Evolutionary conservation across 176 grass and related monocot species (phyloP).

Genomic region (Juncus inflexus): DNA sequence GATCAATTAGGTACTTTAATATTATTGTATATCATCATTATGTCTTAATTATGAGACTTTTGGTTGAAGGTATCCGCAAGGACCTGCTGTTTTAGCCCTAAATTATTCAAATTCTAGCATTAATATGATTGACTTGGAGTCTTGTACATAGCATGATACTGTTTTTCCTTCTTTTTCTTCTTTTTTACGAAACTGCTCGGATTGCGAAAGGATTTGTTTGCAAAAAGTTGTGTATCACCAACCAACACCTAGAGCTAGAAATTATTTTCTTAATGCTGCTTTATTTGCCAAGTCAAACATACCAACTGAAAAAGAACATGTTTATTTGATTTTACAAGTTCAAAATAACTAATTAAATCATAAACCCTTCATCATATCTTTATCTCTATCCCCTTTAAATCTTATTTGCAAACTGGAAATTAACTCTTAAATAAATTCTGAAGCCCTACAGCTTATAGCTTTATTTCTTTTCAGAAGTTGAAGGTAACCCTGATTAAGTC

Average conservation of each 20-base stretch:
- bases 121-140: slow-evolving; percentile 32
- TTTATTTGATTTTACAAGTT: slow-evolving; percentile 21
- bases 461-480: too few species aligned
- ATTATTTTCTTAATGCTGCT: slow-evolving; percentile 29
- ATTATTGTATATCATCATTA: not conserved
- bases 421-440: too few species aligned
- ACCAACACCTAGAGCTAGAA: slow-evolving; percentile 43
- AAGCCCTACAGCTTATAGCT: too few species aligned
- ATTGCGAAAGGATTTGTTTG: slow-evolving; percentile 30
- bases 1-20: too few species aligned
- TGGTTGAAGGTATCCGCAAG: slow-evolving; percentile 9
- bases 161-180: slow-evolving; percentile 23
- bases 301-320: slow-evolving; percentile 35
- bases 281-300: slow-evolving; percentile 52
- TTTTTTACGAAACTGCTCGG: not conserved
- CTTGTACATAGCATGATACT: slow-evolving; percentile 39
- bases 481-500: too few species aligned
- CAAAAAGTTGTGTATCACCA: slow-evolving; percentile 37
- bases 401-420: too few species aligned
- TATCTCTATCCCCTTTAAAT: too few species aligned
- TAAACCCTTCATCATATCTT: not conserved
- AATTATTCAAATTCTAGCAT: slow-evolving; percentile 33
- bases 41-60: slow-evolving; percentile 29
- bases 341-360: not conserved
- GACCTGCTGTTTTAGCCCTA: slow-evolving; percentile 5